Evolutionary conservation across 768 basidiomycete species (phyloP), one percentile per base, ranked within the genome.

Genomic region (Pholiota conissans): DNA sequence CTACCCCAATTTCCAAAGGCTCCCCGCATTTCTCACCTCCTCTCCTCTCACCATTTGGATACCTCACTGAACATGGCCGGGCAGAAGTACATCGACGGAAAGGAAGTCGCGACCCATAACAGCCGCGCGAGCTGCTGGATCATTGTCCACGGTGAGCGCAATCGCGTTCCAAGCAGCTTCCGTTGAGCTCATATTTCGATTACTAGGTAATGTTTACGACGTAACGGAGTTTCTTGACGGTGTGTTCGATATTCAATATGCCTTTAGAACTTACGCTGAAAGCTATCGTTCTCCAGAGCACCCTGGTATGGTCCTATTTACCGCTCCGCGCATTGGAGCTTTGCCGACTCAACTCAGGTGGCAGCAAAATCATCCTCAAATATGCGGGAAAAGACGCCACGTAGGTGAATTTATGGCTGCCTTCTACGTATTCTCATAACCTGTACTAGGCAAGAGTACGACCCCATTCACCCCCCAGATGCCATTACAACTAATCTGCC

Each of bases 341-440:
- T 59, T 26, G 37, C 27, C 35, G 24, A 27, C 9, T 3, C 13
- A 16, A n/a, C 34, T 32, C 30, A 85, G 91, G 93, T 29, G 94
- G 93, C 4, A 86, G 85, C 66, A 88, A 84, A 67, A 91, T 95
- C 63, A 89, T 95, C 48, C 69, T 95, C 53, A 91, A 91, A 69
- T 92, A 94, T 63, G 93, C 90, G 2, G 95, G 95, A 24, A 90
- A 87, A 68, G 94, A 94, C 68, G 92, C 92, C 29, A 96, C 89
- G 86, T 91, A 69, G 29, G 88, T 71, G n/a, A n/a, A n/a, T n/a
- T n/a, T n/a, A n/a, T n/a, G n/a, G n/a, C n/a, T n/a, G n/a, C n/a
- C n/a, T n/a, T n/a, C n/a, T n/a, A n/a, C n/a, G n/a, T n/a, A n/a
- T n/a, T n/a, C n/a, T n/a, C n/a, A n/a, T n/a, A n/a, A n/a, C n/a